Evolutionary conservation across 225 moss, liverwort and hornwort genomes (phyloP).

Genomic region (Sphagnum tenellum): DNA sequence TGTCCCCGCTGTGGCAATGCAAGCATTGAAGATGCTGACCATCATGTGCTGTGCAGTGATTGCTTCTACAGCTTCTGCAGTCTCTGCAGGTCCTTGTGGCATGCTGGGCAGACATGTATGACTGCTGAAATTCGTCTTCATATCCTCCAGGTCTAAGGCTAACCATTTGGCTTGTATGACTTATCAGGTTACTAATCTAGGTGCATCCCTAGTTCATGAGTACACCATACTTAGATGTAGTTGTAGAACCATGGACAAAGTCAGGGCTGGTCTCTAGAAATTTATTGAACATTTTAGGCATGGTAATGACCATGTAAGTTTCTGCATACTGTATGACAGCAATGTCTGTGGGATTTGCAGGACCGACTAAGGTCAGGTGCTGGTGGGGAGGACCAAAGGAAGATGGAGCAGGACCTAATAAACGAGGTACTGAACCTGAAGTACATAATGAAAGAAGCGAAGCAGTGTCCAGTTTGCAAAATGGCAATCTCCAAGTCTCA

Average conservation of each 20-base stretch:
- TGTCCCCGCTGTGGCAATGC: slow-evolving; percentile 59
- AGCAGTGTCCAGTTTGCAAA: slow-evolving; percentile 63
- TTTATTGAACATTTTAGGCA: no score
- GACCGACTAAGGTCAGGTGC: slow-evolving; percentile 36
- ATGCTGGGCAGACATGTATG: slow-evolving; percentile 57
- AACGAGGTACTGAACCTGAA: slow-evolving; percentile 62
- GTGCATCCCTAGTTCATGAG: no score
- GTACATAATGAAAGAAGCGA: slow-evolving; percentile 61
- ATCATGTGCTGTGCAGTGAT: slow-evolving; percentile 57
- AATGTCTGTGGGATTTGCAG: slow-evolving; percentile 8
- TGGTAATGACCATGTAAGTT: no score
- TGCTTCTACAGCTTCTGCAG: slow-evolving; percentile 77
- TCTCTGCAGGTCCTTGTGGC: slow-evolving; percentile 59
- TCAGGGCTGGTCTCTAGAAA: no score
- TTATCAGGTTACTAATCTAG: no score
- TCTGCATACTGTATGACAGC: no score
- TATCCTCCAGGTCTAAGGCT: slow-evolving; percentile 29
- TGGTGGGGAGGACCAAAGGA: slow-evolving; percentile 35
- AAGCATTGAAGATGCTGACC: slow-evolving; percentile 66
- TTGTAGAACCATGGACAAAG: no score
- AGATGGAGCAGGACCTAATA: slow-evolving; percentile 41
- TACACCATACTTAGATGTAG: no score
- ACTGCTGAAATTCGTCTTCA: slow-evolving; percentile 47
- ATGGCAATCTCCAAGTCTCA: slow-evolving; percentile 66
- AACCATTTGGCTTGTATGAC: no score